Evolutionary conservation across 768 basidiomycete genomes (phyloP).

Genomic region (Daedaleopsis sinensis): DNA sequence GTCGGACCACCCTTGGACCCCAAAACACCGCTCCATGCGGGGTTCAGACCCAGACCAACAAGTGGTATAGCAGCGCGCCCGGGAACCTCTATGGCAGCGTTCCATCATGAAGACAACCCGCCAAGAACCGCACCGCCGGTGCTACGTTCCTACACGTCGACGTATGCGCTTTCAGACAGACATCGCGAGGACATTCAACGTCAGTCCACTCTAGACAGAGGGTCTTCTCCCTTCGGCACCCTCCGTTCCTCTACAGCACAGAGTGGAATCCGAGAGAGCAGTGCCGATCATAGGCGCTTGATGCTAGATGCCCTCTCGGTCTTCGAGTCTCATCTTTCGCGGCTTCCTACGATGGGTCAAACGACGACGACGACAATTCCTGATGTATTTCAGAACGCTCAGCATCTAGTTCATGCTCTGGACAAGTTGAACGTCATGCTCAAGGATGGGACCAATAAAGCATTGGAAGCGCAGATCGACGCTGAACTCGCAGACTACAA

Average conservation of each 20-base stretch:
- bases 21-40: slow-evolving; percentile 18
- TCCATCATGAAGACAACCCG: slow-evolving; percentile 33
- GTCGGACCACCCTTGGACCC: slow-evolving; percentile 13
- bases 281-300: slow-evolving; percentile 64
- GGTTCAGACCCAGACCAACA: slow-evolving; percentile 9
- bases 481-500: slow-evolving; percentile 63
- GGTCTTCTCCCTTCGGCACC: slow-evolving; percentile 22
- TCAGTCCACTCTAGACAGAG: slow-evolving; percentile 11
- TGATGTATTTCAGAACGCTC: slow-evolving; percentile 64
- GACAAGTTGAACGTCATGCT: slow-evolving; percentile 68
- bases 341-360: slow-evolving; percentile 49
- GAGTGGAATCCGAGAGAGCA: slow-evolving; percentile 19
- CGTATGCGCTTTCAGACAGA: slow-evolving; percentile 34
- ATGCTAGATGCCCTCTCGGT: slow-evolving; percentile 70
- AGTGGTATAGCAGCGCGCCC: slow-evolving; percentile 21
- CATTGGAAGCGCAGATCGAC: slow-evolving; percentile 75
- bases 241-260: slow-evolving; percentile 16
- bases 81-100: slow-evolving; percentile 41
- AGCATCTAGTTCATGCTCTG: slow-evolving; percentile 64
- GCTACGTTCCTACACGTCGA: slow-evolving; percentile 45
- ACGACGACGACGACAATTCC: slow-evolving; percentile 43
- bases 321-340: slow-evolving; percentile 69
- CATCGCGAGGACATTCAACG: slow-evolving; percentile 9
- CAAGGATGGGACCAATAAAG: slow-evolving; percentile 53
- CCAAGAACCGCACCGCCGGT: slow-evolving; percentile 43